Conservation (phyloP, 1,139 yeast species). For the Blastobotrys serpentis region DNA sequence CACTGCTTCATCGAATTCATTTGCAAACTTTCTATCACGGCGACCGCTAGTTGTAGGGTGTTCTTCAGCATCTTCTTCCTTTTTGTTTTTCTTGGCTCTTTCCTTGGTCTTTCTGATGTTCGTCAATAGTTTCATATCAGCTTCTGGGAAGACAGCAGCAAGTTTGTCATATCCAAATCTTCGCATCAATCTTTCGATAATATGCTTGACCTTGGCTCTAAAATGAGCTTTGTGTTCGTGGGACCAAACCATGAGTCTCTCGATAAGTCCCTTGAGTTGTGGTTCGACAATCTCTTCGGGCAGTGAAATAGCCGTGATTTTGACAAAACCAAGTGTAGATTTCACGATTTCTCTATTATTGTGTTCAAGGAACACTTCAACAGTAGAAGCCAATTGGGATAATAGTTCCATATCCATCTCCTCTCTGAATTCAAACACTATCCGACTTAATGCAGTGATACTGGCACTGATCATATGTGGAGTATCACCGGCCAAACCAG, state of each 20-base stretch:
- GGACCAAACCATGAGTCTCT: conserved; percentile 84
- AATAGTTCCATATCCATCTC: conserved; percentile 55
- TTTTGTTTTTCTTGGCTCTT: conserved; percentile 74
- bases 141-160: conserved; percentile 82
- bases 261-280: conserved; percentile 63
- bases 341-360: conserved; percentile 91
- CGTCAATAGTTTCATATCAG: conserved; percentile 74
- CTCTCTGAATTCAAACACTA: conserved; percentile 81
- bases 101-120: conserved; percentile 85
- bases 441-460: conserved; percentile 83
- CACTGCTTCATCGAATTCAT: conserved; percentile 83
- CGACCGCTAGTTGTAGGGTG: conserved; percentile 25
- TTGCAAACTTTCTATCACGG: conserved; percentile 50
- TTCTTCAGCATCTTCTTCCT: conserved; percentile 36
- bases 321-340: conserved; percentile 90
- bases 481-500: conserved; percentile 91
- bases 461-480: conserved; percentile 97
- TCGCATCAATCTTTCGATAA: conserved; percentile 85
- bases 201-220: conserved; percentile 87
- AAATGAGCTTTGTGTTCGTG: conserved; percentile 95
- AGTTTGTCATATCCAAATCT: conserved; percentile 82
- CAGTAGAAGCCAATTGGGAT: conserved; percentile 78
- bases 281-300: conserved; percentile 76
- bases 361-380: conserved; percentile 85
- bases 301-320: conserved; percentile 80